Evolutionary conservation across 176 grass and related monocot species (phyloP).

Genomic region (Aegilops umbellulata): DNA sequence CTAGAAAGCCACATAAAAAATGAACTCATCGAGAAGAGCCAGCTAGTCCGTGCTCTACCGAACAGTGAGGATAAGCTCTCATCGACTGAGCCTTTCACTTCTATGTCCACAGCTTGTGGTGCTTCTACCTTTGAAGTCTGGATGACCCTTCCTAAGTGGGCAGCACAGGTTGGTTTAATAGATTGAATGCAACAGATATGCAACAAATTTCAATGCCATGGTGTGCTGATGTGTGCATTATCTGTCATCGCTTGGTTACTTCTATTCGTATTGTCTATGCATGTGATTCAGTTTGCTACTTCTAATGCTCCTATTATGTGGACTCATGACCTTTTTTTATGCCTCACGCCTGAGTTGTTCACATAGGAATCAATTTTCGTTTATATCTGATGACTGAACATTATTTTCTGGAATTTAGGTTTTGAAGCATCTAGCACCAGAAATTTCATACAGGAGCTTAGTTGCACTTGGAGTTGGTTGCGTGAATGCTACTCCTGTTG

Average conservation of each 20-base stretch:
- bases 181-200: conserved; percentile 15
- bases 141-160: conserved; percentile 95
- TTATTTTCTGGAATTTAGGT: conserved; percentile 56
- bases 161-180: conserved; percentile 65
- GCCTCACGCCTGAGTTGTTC: not conserved
- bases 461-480: conserved; percentile 89
- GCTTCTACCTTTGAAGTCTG: conserved; percentile 85
- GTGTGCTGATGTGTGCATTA: not conserved
- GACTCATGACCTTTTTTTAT: conserved; percentile 2
- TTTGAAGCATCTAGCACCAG: conserved; percentile 84
- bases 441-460: conserved; percentile 76
- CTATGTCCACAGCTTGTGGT: conserved; percentile 78
- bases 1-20: conserved; percentile 90
- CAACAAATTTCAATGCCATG: conserved; percentile 8
- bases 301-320: not conserved
- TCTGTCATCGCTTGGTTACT: not conserved
- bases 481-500: conserved; percentile 83
- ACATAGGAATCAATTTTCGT: not conserved
- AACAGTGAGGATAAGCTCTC: conserved; percentile 48
- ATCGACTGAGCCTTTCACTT: conserved; percentile 58
- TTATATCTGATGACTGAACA: not conserved
- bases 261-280: not conserved
- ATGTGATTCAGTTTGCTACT: not conserved
- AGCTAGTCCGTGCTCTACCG: conserved; percentile 69
- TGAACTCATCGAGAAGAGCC: conserved; percentile 88